Evolutionary conservation across 75 land plant species (phyloP), one percentile per base, ranked within the genome.

Genomic region (Larix kaempferi): DNA sequence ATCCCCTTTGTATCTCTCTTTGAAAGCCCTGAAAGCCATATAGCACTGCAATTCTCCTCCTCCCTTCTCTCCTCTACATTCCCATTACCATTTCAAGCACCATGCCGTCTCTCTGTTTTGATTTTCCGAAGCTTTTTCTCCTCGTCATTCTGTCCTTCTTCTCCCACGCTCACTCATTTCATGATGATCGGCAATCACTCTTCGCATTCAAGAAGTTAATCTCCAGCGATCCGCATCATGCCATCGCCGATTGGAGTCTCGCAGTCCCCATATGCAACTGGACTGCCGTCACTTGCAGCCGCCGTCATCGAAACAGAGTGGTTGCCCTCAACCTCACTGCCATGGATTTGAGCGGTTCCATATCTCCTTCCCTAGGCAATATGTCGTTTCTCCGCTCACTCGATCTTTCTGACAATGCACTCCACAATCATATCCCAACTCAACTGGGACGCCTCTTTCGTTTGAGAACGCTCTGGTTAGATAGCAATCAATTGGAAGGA

Each of bases 401-500:
- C 3, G 82, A 86, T 76, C 84, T 89, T 4, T 78, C 86, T 13
- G 35, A 4, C 15, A 78, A 77, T 5, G 78, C 81, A 22, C 86
- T 95, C 27, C 52, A 33, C 22, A 95, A 95, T n/a, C 60, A 88
- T 7, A 78, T 92, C 1, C 88, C 95, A 3, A 54, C 76, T 12
- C 64, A 89, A 6, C 78, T 94, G 65, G 77, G 84, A n/a, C 60
- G 66, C 13, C 74, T 88, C 14, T 19, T 63, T 14, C 16, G 67
- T 73, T 89, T 95, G 57, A 72, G 74, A 64, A 61, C 57, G 71
- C 90, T 95, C 72, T 90, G 86, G 73, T 84, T 95, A 26, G 89
- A 95, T 10, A 56, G 81, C 27, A 95, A 95, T 81, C 44, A 60
- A 54, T 82, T 95, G 26, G 72, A 80, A 2, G 98, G 98, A 39